Evolutionary conservation across 805 yeast species (phyloP), one percentile per base, ranked within the genome.

Genomic region (Candida silvicultrix): DNA sequence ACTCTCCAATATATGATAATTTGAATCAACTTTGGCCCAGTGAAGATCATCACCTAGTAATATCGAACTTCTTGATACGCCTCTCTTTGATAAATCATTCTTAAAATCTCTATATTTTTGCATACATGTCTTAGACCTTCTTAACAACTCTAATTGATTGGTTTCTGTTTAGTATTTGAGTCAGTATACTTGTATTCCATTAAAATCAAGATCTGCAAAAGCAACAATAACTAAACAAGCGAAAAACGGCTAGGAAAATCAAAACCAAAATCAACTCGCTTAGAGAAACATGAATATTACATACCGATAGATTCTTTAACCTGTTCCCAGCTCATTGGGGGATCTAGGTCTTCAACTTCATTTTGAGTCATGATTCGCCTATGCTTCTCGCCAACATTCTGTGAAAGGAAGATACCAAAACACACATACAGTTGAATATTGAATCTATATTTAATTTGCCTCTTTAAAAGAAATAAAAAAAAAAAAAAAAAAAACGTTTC

Each of bases 101-200:
- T 79, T 80, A 54, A 76, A 78, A 11, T 54, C 55, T 15, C 63
- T 58, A 54, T 82, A 82, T 46, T 57, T 55, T 5, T 62, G 61
- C 16, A 77, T 65, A 36, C 64, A 68, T 36, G 58, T 64, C 15
- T 61, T 58, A 5, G 79, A 71, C 50, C 89, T 66, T 31, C 75
- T 74, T 4, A 28, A 10, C 31, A 7, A 10, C 31, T 28, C 31
- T 28, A 28, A 11, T 11, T 11, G 9, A 28, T 28, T 28, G 31
- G 31, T 28, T 10, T 28, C 31, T 28, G n/a, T n/a, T n/a, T n/a
- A n/a, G n/a, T n/a, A n/a, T n/a, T n/a, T n/a, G n/a, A n/a, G n/a
- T n/a, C n/a, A n/a, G n/a, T n/a, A n/a, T n/a, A n/a, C n/a, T n/a
- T n/a, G n/a, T n/a, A n/a, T n/a, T n/a, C n/a, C n/a, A n/a, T n/a